Base-by-base conservation (phyloP, 495 filamentous ascomycete species). In the Aspergillus conjunctus region DNA sequence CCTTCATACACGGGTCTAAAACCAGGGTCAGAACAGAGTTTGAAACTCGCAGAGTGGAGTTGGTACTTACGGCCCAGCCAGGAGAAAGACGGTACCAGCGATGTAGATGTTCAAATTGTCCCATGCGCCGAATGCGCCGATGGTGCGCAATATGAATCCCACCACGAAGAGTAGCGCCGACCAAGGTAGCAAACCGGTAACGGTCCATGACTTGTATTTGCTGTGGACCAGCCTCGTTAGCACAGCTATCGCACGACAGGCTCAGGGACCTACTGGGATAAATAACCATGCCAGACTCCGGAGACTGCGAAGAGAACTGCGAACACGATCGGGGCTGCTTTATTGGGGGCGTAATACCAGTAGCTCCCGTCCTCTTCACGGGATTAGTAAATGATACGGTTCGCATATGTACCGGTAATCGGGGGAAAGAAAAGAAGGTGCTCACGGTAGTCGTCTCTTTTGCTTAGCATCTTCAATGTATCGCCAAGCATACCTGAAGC, bases 321-420 rank as follows among this genome's bases (percentile, higher is more conserved):
- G 64, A 89, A 91, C 54, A 86, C 83, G 32, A 91, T 79, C 0
- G 88, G 83, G 2, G 87, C 87, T 4, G 79, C 87, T 71, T 90
- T 88, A 66, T 89, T 91, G 0, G 89, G 89, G 17, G 86, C 87
- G 73, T 91, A 91, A 69, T 84, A 86, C 81, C 83, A 91, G 43
- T 85, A 67, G 65, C 85, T 89, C 17, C 71, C 73, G 18, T 73
- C 67, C 54, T 78, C 77, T 79, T 26, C 22, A 12, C 20, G n/a
- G 45, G 10, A 45, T 72, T 46, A 70, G 62, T 45, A 56, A 2
- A 22, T 4, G 37, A 51, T 39, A 10, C 30, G 26, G 32, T 45
- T 48, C 41, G 5, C 20, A 59, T 7, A 1, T 30, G 1, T 12
- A 8, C 39, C 2, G 39, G 8, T 26, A 26, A 26, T 26, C 5